Percentiles rank a stretch among this genome's conserved stretches.
Evolutionary conservation across 208 protist species (phyloP).

Genomic region (Acanthamoeba culbertsoni): DNA sequence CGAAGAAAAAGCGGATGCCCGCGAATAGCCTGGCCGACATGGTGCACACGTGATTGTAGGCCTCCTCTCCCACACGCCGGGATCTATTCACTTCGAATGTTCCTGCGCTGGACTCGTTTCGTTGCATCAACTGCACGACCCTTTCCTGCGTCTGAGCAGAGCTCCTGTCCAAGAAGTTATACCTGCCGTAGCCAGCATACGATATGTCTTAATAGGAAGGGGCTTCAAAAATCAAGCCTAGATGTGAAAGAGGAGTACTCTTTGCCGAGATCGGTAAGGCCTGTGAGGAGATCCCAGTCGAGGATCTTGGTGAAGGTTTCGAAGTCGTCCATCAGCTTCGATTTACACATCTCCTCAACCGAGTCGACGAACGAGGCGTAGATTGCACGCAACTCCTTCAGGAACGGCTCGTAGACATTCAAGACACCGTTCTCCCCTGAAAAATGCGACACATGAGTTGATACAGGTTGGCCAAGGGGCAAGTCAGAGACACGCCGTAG

Average conservation of each 20-base stretch:
- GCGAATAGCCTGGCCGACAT: constrained; percentile 72
- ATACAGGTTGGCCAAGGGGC: not conserved
- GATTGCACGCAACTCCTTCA: constrained; percentile 58
- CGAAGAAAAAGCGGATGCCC: constrained; percentile 78
- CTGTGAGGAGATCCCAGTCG: constrained; percentile 77
- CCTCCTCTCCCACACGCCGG: constrained; percentile 65
- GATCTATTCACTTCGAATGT: not conserved
- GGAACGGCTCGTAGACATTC: constrained; percentile 67
- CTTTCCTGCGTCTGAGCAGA: constrained; percentile 67
- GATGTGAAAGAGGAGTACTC: not conserved
- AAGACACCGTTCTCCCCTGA: constrained; percentile 42
- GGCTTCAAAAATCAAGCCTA: not conserved
- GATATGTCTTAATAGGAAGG: not conserved
- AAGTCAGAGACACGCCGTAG: not conserved
- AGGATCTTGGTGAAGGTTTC: constrained; percentile 80
- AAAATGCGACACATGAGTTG: no score
- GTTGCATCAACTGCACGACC: constrained; percentile 70
- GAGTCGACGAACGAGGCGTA: constrained; percentile 70
- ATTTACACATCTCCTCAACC: constrained; percentile 58
- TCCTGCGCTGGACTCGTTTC: not conserved
- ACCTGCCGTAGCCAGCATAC: not conserved
- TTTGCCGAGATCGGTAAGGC: constrained; percentile 55
- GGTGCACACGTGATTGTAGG: constrained; percentile 67
- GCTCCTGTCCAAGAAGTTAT: constrained; percentile 65
- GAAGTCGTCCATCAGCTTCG: constrained; percentile 75